A percentile compares a stretch with the other conserved stretches of the same genome.
These are phyloP conservation scores for Pelargonium australe DNA, from an alignment of 441 rosid genomes.

Conservation along the genomic window DNA sequence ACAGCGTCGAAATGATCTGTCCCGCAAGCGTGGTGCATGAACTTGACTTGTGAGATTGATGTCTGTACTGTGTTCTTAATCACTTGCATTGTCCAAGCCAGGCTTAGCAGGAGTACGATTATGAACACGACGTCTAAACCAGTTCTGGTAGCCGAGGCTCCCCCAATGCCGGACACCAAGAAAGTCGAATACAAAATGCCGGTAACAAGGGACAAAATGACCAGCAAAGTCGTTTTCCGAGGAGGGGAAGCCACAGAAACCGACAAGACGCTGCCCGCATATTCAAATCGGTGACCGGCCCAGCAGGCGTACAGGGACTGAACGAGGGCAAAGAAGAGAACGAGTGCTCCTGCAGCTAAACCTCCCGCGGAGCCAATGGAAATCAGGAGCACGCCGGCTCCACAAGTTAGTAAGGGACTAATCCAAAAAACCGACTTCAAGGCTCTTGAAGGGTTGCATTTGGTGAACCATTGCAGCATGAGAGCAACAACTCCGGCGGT, in stretches of 20 bases:
- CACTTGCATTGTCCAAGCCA: slow-evolving; percentile 69
- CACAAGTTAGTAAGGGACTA: slow-evolving; percentile 52
- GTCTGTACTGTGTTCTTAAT: slow-evolving; percentile 52
- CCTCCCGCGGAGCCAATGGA: slow-evolving; percentile 43
- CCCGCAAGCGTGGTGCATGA: slow-evolving; percentile 42
- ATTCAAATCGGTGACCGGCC: slow-evolving; percentile 52
- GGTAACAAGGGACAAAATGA: slow-evolving; percentile 25
- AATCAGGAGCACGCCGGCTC: slow-evolving; percentile 50
- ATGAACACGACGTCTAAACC: slow-evolving; percentile 45
- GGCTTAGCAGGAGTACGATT: slow-evolving; percentile 43
- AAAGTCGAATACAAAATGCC: slow-evolving; percentile 41
- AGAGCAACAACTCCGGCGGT: slow-evolving; percentile 44
- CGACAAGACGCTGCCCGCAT: slow-evolving; percentile 42
- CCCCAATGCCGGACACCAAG: slow-evolving; percentile 66
- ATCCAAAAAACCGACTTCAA: slow-evolving; percentile 60
- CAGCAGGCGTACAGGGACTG: slow-evolving; percentile 67
- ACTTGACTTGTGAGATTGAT: slow-evolving; percentile 49
- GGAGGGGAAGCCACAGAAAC: slow-evolving; percentile 50
- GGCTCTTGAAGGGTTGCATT: slow-evolving; percentile 42
- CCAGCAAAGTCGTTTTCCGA: slow-evolving; percentile 29
- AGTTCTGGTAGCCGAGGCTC: slow-evolving; percentile 59
- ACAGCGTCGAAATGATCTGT: slow-evolving; percentile 35
- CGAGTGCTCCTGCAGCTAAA: slow-evolving; percentile 41
- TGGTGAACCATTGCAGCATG: slow-evolving; percentile 44
- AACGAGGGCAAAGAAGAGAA: slow-evolving; percentile 38